Percentiles rank a stretch among this genome's conserved stretches.
Evolutionary conservation across 2,329 filamentous ascomycete species (phyloP).

Genomic region (Aspergillus ustus): DNA sequence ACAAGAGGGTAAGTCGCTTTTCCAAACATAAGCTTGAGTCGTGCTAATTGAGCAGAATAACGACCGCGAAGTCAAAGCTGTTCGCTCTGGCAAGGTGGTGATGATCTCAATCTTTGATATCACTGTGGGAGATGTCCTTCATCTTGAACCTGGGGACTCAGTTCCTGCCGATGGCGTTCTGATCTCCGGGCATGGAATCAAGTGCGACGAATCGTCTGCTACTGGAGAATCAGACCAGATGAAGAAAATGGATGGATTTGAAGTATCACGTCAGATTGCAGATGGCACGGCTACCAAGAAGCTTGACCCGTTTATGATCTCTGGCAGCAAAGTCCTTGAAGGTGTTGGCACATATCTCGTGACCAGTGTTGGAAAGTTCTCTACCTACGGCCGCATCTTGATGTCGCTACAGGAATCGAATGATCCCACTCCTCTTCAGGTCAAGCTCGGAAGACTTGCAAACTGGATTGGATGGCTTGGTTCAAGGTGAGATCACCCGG

Average conservation of each 20-base stretch:
- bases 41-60: conserved; percentile 56
- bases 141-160: conserved; percentile 71
- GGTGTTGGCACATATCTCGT: conserved; percentile 76
- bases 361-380: conserved; percentile 74
- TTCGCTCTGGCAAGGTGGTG: conserved; percentile 68
- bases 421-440: conserved; percentile 76
- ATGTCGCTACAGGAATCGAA: conserved; percentile 74
- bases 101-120: conserved; percentile 70
- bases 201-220: conserved; percentile 74
- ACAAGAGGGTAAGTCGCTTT: conserved; percentile 47
- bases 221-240: conserved; percentile 76
- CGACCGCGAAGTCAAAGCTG: conserved; percentile 67
- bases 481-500: conserved; percentile 57
- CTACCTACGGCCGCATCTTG: conserved; percentile 75
- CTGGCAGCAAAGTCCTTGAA: conserved; percentile 77
- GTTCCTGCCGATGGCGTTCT: conserved; percentile 73
- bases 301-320: conserved; percentile 76
- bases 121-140: conserved; percentile 71
- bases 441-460: conserved; percentile 74
- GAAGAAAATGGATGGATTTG: conserved; percentile 66
- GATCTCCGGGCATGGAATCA: conserved; percentile 67
- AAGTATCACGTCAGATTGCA: conserved; percentile 62
- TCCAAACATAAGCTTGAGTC: neutral
- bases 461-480: conserved; percentile 79
- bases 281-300: conserved; percentile 58